Evolutionary conservation across 129 eudicot genomes (phyloP).

Genomic region (Silybum marianum): DNA sequence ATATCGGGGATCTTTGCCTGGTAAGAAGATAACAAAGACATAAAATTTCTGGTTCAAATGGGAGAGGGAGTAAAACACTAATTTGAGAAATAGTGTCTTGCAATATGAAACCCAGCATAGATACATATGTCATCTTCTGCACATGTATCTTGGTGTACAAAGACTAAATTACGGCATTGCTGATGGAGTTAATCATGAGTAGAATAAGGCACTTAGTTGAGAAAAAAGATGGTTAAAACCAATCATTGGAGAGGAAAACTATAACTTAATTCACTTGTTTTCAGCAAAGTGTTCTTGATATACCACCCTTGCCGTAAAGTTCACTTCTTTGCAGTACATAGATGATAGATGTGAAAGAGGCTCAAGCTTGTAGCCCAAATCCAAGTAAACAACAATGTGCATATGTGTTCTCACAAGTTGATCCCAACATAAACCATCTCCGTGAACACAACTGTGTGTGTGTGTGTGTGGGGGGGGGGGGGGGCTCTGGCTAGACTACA

Average conservation of each 20-base stretch:
- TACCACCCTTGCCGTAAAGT: neutral
- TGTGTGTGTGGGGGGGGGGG: no score
- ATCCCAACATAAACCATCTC: neutral
- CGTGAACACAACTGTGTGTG: neutral
- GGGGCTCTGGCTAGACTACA: neutral
- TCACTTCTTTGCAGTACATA: neutral
- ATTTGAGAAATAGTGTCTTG: neutral
- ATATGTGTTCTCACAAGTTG: neutral
- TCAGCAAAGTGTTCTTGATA: neutral
- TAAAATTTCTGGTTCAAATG: neutral
- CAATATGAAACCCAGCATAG: neutral
- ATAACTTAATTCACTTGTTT: neutral
- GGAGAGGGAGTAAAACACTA: neutral
- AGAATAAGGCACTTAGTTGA: neutral
- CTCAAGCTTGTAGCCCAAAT: neutral
- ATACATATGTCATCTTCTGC: neutral
- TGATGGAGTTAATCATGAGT: neutral
- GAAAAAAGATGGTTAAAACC: neutral
- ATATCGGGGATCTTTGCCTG: slow-evolving; percentile 99
- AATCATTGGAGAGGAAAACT: neutral
- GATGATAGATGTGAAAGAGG: neutral
- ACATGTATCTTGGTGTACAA: neutral
- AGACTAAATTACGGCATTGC: neutral
- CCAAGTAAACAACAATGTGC: neutral
- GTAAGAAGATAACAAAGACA: slow-evolving; percentile 16